Percentiles rank a stretch among this genome's conserved stretches.
Conservation (phyloP, 2,329 filamentous ascomycete genomes). For the Raffaelea arxii region DNA sequence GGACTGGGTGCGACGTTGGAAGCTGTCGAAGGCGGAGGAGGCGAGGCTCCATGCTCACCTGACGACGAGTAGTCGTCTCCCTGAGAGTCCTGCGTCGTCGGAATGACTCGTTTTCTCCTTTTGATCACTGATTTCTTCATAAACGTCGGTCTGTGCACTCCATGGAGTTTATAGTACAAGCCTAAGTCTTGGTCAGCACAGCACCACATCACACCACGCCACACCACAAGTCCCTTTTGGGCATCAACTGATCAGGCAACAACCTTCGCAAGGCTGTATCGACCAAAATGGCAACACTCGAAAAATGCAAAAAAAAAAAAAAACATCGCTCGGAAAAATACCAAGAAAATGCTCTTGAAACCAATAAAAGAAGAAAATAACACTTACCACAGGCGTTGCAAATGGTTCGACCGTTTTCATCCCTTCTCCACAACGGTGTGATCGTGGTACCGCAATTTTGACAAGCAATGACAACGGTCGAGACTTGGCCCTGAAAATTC, state of each 20-base stretch:
- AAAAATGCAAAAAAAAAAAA: background rate
- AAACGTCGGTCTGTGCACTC: constrained; percentile 83
- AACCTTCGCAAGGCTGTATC: background rate
- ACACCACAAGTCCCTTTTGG: background rate
- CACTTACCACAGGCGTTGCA: constrained; percentile 93
- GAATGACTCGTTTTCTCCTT: constrained; percentile 86
- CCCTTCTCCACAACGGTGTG: constrained; percentile 88
- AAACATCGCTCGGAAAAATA: background rate
- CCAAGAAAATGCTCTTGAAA: background rate
- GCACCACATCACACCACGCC: too few species aligned
- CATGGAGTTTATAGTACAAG: constrained; percentile 92
- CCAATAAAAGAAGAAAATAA: background rate
- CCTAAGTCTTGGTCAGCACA: constrained; percentile 40
- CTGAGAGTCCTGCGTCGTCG: constrained; percentile 47
- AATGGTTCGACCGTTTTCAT: constrained; percentile 91
- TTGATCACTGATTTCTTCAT: constrained; percentile 99
- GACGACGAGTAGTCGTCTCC: constrained; percentile 26
- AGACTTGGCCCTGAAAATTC: constrained; percentile 35
- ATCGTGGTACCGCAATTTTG: constrained; percentile 97
- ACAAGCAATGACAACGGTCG: constrained; percentile 74
- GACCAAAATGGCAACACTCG: background rate
- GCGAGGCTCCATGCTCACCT: constrained; percentile 38
- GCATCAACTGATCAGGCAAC: background rate
- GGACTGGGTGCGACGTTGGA: background rate
- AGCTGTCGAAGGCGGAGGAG: constrained; percentile 17